Percentiles rank a stretch among this genome's conserved stretches.
Evolutionary conservation across 805 yeast genomes (phyloP).

Genomic region (Spathaspora sp.): DNA sequence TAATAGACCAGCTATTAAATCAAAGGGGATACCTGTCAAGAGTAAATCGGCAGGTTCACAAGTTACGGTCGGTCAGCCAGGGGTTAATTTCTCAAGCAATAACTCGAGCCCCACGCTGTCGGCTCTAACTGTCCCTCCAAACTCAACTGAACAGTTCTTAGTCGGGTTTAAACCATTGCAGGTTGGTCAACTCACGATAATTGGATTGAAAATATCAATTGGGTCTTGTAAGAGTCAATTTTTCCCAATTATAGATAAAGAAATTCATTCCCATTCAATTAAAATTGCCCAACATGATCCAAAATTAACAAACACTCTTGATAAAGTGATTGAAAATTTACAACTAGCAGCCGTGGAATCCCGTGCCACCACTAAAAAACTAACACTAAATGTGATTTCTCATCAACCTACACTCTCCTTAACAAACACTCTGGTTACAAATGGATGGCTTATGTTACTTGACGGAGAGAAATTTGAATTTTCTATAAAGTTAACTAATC

Average conservation of each 20-base stretch:
- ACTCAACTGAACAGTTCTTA: constrained; percentile 31
- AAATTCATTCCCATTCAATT: background rate
- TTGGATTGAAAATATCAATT: constrained; percentile 49
- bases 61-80: background rate
- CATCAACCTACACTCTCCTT: constrained; percentile 62
- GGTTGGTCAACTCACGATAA: constrained; percentile 46
- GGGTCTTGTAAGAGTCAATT: constrained; percentile 46
- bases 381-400: constrained; percentile 32
- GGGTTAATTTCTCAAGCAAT: background rate
- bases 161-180: constrained; percentile 47
- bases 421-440: constrained; percentile 49
- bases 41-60: background rate
- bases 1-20: background rate
- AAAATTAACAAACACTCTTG: background rate
- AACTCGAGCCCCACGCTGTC: background rate
- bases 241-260: constrained; percentile 35
- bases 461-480: constrained; percentile 69
- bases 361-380: constrained; percentile 14
- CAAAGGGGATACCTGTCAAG: background rate
- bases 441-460: constrained; percentile 68
- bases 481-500: constrained; percentile 51
- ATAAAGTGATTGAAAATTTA: constrained; percentile 23
- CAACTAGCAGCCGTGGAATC: constrained; percentile 12
- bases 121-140: constrained; percentile 21
- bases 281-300: background rate